Conservation (phyloP, 176 grass and related monocot species). For the Puccinellia tenuiflora region DNA sequence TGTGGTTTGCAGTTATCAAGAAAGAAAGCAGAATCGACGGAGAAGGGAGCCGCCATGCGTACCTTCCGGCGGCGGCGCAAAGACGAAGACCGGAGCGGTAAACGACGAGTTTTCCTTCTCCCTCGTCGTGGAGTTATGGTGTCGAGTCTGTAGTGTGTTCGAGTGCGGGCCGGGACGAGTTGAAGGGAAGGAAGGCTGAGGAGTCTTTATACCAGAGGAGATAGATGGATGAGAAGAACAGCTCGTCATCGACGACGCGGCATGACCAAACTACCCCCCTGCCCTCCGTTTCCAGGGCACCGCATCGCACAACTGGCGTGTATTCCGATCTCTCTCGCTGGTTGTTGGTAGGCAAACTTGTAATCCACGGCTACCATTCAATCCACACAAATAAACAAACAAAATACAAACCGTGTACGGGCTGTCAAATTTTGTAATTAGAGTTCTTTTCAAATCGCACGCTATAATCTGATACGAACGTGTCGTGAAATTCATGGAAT, state of each 20-base stretch:
- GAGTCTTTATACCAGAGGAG: background rate
- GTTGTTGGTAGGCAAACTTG: background rate
- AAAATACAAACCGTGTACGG: background rate
- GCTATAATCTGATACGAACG: no score
- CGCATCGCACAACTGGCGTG: background rate
- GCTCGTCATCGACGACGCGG: background rate
- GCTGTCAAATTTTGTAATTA: no score
- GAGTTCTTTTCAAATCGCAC: no score
- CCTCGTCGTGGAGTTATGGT: no score
- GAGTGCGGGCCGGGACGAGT: background rate
- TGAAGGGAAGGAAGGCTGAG: background rate
- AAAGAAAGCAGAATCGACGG: background rate
- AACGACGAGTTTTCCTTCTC: background rate
- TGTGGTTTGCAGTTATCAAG: background rate
- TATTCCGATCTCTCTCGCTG: background rate
- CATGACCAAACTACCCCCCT: slow-evolving; percentile 13
- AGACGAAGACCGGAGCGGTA: background rate
- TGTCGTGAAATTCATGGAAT: no score
- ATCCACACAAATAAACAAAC: background rate
- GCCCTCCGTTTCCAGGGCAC: slow-evolving; percentile 21
- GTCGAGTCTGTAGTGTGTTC: background rate
- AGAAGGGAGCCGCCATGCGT: background rate
- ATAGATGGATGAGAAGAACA: background rate
- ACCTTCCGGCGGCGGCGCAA: slow-evolving; percentile 7
- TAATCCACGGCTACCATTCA: background rate